These are phyloP conservation scores for Claviceps capensis DNA, from an alignment of 2,329 filamentous ascomycete species.

Conservation along the genomic window DNA sequence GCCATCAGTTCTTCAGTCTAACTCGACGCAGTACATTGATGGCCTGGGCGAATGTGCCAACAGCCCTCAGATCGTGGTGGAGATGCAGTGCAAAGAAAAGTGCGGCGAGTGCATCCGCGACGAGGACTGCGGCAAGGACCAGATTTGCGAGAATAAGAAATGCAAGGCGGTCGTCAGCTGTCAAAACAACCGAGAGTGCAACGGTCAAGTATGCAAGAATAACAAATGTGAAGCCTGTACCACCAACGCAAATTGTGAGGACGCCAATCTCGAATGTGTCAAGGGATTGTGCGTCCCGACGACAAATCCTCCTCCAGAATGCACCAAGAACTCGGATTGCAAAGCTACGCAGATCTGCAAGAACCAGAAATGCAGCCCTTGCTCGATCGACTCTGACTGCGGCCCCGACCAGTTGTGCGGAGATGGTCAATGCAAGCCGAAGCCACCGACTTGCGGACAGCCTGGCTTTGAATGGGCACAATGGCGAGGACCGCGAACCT, in stretches of 20 bases:
- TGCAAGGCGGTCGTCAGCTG: conserved; percentile 3
- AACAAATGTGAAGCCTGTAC: conserved; percentile 4
- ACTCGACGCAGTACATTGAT: conserved; percentile 1
- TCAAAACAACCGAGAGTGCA: conserved; percentile 5
- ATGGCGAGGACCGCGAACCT: conserved; percentile 5
- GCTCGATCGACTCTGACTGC: conserved; percentile 4
- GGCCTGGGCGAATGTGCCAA: conserved; percentile 6
- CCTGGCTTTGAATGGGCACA: conserved; percentile 8
- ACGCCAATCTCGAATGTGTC: conserved; percentile 2
- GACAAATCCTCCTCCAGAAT: conserved; percentile 2
- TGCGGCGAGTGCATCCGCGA: conserved; percentile 3
- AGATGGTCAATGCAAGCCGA: conserved; percentile 5
- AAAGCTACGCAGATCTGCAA: conserved; percentile 5
- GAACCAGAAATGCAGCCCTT: conserved; percentile 5
- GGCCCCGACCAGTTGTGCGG: conserved; percentile 4
- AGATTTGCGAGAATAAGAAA: conserved; percentile 1
- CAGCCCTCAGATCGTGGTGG: background rate
- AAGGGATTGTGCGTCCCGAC: conserved; percentile 4
- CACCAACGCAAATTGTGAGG: conserved; percentile 2
- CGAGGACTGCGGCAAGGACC: conserved; percentile 2
- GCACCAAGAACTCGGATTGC: conserved; percentile 8
- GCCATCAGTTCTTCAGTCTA: background rate
- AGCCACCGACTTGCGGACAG: conserved; percentile 7
- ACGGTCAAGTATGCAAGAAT: conserved; percentile 4
- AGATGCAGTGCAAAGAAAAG: conserved; percentile 4